Evolutionary conservation across 208 protist genomes (phyloP).

Genomic region (Sergeia podlipaevii): DNA sequence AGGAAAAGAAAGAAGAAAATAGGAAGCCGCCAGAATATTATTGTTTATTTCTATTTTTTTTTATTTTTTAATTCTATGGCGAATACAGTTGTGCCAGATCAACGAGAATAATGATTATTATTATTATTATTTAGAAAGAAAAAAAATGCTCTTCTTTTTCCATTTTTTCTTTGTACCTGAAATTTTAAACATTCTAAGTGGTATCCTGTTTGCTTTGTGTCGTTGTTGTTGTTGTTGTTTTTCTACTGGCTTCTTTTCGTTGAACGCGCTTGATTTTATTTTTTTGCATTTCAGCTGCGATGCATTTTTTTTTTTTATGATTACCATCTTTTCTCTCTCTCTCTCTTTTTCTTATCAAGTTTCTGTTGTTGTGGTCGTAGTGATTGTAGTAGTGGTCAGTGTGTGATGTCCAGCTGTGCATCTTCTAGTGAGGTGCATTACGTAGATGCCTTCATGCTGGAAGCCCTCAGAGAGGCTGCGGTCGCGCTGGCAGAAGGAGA

Average conservation of each 20-base stretch:
- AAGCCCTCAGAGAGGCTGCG: conserved; percentile 52
- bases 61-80: neutral
- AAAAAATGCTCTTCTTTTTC: conserved; percentile 2
- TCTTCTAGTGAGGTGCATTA: conserved; percentile 22
- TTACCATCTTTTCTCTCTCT: no score
- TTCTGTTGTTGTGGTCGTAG: conserved; percentile 4
- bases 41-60: conserved; percentile 1
- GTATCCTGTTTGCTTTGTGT: neutral
- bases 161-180: neutral
- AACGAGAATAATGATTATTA: no score
- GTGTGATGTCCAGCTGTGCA: neutral
- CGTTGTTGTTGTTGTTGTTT: neutral
- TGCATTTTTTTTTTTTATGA: no score
- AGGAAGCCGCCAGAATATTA: no score
- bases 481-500: conserved; percentile 73
- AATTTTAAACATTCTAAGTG: neutral
- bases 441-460: conserved; percentile 63
- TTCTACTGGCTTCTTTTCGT: neutral
- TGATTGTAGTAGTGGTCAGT: neutral
- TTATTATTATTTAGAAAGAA: no score
- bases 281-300: no score
- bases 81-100: neutral
- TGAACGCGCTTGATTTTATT: no score
- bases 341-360: no score
- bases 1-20: no score